Base-by-base conservation (phyloP, 116 monocot species). In the Trichopus zeylanicus region DNA sequence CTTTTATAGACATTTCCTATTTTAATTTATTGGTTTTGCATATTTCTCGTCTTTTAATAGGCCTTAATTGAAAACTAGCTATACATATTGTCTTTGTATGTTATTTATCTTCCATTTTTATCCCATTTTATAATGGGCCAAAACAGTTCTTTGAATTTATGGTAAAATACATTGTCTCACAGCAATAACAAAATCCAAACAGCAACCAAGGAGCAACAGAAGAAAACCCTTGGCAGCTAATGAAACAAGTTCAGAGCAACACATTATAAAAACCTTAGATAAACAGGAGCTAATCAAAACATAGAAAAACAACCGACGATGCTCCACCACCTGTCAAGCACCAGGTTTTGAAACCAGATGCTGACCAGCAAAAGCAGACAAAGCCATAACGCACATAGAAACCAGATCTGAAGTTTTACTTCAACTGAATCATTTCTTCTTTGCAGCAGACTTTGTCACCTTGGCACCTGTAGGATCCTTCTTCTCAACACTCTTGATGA, bases 401-500 rank as follows among this genome's bases (percentile, higher is more conserved):
- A 21, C 1, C 9, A 2, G 22, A 49, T 8, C 19, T n/a, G n/a
- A 42, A 42, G 42, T n/a, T n/a, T 42, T 13, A 4, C 12, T 42
- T 42, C 42, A 49, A 24, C 49, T 49, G 1, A 13, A 15, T 60
- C 46, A 60, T 37, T 60, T 60, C 46, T 60, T 60, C 24, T 59
- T 59, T 10, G 59, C 59, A 8, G 59, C 59, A 59, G 59, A 32
- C 35, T 59, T 59, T 8, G 59, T 59, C 2, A 37, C 25, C 38
- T 59, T 59, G 23, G 59, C 59, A 35, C 59, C 59, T 10, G 59
- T 35, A 1, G 59, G 59, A 37, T 59, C 59, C 35, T 59, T 59
- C 59, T 59, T 59, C 59, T 59, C 59, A 59, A 59, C 59, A 37
- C 35, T 59, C 59, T 59, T 59, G 59, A 59, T 59, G 25, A 59